Conservation (phyloP, 257 asterid species). For the Linaria vulgaris region DNA sequence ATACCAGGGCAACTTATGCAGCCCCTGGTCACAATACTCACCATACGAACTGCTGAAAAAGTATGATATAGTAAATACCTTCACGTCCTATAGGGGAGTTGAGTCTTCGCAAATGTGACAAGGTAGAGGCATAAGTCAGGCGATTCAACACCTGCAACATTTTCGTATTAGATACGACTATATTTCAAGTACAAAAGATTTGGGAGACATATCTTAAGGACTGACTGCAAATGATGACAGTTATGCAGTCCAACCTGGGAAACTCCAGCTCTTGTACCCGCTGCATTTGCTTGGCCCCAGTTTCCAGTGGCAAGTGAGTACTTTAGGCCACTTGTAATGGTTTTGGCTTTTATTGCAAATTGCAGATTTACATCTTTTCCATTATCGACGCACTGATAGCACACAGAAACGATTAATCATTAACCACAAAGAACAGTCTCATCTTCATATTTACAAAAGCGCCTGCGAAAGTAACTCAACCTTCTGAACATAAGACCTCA, state of each 20-base stretch:
- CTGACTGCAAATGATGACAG: conserved; percentile 7
- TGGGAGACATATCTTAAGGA: not conserved
- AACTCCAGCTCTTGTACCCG: conserved; percentile 98
- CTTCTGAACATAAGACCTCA: conserved; percentile 92
- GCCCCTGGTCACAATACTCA: too few species aligned
- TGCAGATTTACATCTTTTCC: conserved; percentile 97
- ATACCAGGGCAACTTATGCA: not conserved
- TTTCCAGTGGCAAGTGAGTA: conserved; percentile 97
- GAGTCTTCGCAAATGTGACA: conserved; percentile 90
- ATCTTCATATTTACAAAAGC: conserved; percentile 23
- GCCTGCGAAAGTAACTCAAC: conserved; percentile 34
- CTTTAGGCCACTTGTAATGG: conserved; percentile 94
- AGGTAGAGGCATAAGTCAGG: conserved; percentile 93
- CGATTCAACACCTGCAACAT: conserved; percentile 87
- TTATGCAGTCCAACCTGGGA: conserved; percentile 65
- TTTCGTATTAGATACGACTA: conserved; percentile 15
- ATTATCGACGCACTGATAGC: conserved; percentile 82
- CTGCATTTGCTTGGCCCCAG: conserved; percentile 99
- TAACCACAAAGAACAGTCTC: conserved; percentile 16
- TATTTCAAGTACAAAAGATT: conserved; percentile 3
- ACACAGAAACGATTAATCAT: conserved; percentile 24
- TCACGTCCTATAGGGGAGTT: conserved; percentile 99
- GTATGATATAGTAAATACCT: conserved; percentile 44
- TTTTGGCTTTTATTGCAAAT: conserved; percentile 97
- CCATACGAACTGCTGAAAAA: conserved; percentile 3